Evolutionary conservation across 179 eudicot species (phyloP).

Genomic region (Monotropa hypopitys): DNA sequence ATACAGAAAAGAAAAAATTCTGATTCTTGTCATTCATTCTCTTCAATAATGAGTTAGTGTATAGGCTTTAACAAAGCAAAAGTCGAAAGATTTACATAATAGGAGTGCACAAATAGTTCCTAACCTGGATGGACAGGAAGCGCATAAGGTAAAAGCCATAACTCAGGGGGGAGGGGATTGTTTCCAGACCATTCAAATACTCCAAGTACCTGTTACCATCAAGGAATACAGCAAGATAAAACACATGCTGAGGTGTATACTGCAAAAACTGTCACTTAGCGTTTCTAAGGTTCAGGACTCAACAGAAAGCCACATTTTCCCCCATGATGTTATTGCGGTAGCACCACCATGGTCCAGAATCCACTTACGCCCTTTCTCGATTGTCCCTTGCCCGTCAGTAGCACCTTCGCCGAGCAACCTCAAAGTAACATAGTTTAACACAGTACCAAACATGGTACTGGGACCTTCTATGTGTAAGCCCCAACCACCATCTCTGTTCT

Average conservation of each 20-base stretch:
- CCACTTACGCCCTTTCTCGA: conserved; percentile 75
- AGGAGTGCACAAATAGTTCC: conserved; percentile 3
- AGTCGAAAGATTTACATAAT: background rate
- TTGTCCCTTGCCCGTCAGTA: conserved; percentile 62
- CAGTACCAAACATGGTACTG: conserved; percentile 90
- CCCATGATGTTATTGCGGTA: conserved; percentile 82
- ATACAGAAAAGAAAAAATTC: background rate
- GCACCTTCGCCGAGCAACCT: conserved; percentile 81
- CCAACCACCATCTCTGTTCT: conserved; percentile 98
- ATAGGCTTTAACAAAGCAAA: background rate
- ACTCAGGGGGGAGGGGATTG: conserved; percentile 90
- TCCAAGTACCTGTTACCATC: conserved; percentile 61
- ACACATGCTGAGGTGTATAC: too few relatives aligned
- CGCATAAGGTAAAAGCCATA: conserved; percentile 74
- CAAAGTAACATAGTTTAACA: conserved; percentile 62
- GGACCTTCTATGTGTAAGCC: conserved; percentile 91
- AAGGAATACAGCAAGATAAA: conserved; percentile 3
- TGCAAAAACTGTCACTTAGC: background rate
- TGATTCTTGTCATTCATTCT: background rate
- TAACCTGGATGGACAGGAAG: conserved; percentile 90
- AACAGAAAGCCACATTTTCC: conserved; percentile 92
- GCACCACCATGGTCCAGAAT: conserved; percentile 78
- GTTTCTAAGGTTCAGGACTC: conserved; percentile 12
- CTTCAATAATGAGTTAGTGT: background rate
- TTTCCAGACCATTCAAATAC: conserved; percentile 88